These are phyloP conservation scores for Agaricus bisporus DNA, from an alignment of 768 basidiomycete genomes.

Conservation along the genomic window DNA sequence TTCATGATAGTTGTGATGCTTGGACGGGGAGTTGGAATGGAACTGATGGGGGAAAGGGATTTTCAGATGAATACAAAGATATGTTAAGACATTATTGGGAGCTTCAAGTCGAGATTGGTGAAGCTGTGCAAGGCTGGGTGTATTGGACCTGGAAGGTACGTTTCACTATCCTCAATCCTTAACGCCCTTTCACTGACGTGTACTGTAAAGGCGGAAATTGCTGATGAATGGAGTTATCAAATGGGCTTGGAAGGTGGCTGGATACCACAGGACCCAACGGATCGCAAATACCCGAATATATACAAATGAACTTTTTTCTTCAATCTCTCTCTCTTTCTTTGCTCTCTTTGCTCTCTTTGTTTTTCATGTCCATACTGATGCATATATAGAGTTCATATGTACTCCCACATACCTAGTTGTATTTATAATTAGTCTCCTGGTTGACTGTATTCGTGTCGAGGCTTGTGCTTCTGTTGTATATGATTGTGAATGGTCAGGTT, in stretches of 20 bases:
- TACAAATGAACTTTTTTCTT: constrained; percentile 26
- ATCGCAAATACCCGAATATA: constrained; percentile 58
- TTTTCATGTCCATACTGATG: neutral
- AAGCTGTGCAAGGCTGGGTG: constrained; percentile 66
- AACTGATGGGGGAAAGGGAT: constrained; percentile 25
- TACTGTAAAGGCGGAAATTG: constrained; percentile 46
- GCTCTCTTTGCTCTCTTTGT: neutral
- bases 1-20: constrained; percentile 55
- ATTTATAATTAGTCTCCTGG: too few relatives aligned
- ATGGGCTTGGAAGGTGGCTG: constrained; percentile 69
- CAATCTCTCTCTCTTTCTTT: neutral
- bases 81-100: constrained; percentile 76
- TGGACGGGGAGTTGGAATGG: constrained; percentile 49
- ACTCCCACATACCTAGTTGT: too few relatives aligned
- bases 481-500: too few relatives aligned
- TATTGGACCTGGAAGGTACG: constrained; percentile 78
- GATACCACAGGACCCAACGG: constrained; percentile 68
- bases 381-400: too few relatives aligned
- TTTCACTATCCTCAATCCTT: neutral
- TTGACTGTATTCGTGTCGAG: too few relatives aligned
- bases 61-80: constrained; percentile 56
- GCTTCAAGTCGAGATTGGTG: constrained; percentile 70
- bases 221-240: constrained; percentile 75
- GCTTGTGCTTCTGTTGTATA: too few relatives aligned
- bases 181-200: neutral